Percentiles rank a stretch among this genome's conserved stretches.
Conservation (phyloP, 2,329 filamentous ascomycete species). For the Delphinella strobiligena region DNA sequence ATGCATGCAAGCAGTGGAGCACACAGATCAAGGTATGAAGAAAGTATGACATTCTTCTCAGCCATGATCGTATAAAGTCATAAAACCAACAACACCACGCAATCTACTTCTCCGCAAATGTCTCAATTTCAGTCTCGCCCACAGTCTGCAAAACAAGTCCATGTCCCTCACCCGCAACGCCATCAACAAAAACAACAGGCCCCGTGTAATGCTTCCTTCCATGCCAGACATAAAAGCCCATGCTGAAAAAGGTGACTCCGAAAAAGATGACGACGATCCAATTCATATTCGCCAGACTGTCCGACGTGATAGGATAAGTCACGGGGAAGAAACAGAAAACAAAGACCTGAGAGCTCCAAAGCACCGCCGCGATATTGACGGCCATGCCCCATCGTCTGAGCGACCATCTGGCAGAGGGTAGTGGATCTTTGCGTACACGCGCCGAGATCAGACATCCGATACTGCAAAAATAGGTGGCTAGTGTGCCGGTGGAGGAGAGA, state of each 20-base stretch:
- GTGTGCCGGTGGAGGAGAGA: constrained; percentile 24
- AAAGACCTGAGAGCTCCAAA: constrained; percentile 15
- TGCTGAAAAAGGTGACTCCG: constrained; percentile 15
- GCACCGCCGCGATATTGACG: constrained; percentile 25
- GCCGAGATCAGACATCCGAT: constrained; percentile 29
- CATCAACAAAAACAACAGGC: constrained; percentile 8
- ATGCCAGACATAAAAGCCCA: constrained; percentile 16
- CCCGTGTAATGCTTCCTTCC: constrained; percentile 13
- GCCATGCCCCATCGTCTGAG: constrained; percentile 27
- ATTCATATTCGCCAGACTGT: constrained; percentile 10
- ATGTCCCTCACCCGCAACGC: constrained; percentile 2
- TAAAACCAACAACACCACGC: too few species aligned
- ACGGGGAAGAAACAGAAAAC: constrained; percentile 25
- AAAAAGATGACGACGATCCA: constrained; percentile 20
- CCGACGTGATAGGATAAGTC: not conserved
- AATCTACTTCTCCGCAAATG: not conserved
- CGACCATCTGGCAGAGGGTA: constrained; percentile 27
- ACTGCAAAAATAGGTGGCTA: constrained; percentile 29
- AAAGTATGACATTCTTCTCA: too few species aligned
- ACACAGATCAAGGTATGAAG: too few species aligned
- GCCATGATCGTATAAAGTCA: too few species aligned
- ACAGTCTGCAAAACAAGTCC: not conserved
- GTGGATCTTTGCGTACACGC: constrained; percentile 23
- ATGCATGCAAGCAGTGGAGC: too few species aligned
- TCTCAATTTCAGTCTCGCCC: not conserved